Percentiles rank a stretch among this genome's conserved stretches.
Conservation (phyloP, 192 early-diverging fungal genomes). For the Linnemannia schmuckeri region DNA sequence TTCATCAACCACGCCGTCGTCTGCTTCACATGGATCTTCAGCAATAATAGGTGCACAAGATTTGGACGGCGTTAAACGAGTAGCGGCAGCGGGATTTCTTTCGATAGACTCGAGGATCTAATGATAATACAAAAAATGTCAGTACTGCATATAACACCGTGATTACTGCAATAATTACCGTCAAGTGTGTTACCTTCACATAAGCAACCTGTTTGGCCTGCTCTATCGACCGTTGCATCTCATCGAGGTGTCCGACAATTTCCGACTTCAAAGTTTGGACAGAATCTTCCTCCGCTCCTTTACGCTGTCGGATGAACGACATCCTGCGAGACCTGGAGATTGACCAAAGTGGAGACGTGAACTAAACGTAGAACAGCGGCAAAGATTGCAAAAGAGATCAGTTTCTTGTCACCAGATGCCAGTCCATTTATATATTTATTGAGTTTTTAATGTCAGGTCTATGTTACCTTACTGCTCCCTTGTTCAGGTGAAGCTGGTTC, state of each 20-base stretch:
- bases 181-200: conserved; percentile 18
- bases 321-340: conserved; percentile 14
- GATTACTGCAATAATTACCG: background rate
- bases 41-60: background rate
- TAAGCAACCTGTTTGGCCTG: conserved; percentile 35
- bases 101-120: conserved; percentile 32
- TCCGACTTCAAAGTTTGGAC: background rate
- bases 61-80: background rate
- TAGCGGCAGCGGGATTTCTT: conserved; percentile 20
- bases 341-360: conserved; percentile 42
- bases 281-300: background rate
- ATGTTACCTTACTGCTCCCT: conserved; percentile 39
- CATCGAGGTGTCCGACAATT: conserved; percentile 30
- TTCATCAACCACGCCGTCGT: background rate
- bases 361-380: conserved; percentile 4
- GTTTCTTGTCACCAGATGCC: background rate
- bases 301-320: conserved; percentile 7
- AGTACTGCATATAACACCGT: background rate
- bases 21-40: background rate
- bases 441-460: background rate
- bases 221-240: conserved; percentile 27
- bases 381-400: background rate
- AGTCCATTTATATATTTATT: background rate
- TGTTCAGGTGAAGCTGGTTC: background rate
- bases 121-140: background rate